Base-by-base conservation (phyloP, 2,329 filamentous ascomycete genomes). In the Ophiobolus disseminans region DNA sequence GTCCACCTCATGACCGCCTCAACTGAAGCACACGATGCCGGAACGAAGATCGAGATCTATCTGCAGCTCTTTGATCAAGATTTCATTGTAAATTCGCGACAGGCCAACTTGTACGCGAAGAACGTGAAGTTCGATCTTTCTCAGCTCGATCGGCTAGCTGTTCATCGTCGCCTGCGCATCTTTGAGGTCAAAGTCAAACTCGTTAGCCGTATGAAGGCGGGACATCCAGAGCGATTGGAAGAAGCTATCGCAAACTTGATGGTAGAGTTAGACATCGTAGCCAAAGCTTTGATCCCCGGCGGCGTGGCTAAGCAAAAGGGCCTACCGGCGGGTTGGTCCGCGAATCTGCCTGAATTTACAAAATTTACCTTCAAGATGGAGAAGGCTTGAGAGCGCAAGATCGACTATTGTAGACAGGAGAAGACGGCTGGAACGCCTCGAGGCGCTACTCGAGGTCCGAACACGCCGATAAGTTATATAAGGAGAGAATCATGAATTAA, bases 101-200 rank as follows among this genome's bases (percentile, higher is more conserved):
- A 26, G 11, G 23, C 21, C 4, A 25, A 2, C 8, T 7, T 14
- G 20, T 21, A 21, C 5, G 22, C 5, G 3, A n/a, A 11, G 2
- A 13, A 14, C n/a, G 10, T 4, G 3, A 26, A 17, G 1, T 43
- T 43, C 31, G 40, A 43, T 14, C 14, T 36, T 14, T 36, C 40
- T 5, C n/a, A 36, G 3, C 19, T 36, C 13, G 40, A 43, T n/a
- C 40, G 40, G 2, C 17, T 43, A 14, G 40, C 40, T 5, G 40
- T 43, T 1, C 40, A 43, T 26, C 30, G 22, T 4, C 20, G 22
- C 3, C 31, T 42, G 11, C 30, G n/a, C 6, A 6, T 7, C 2
- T 42, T 42, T 9, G 21, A 42, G 20, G 30, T 25, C 2, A 13
- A 35, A 6, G 17, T 42, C 19, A 17, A 22, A 8, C 5, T 35